Conservation (phyloP, 495 filamentous ascomycete species). For the Tuber umbilicatum region DNA sequence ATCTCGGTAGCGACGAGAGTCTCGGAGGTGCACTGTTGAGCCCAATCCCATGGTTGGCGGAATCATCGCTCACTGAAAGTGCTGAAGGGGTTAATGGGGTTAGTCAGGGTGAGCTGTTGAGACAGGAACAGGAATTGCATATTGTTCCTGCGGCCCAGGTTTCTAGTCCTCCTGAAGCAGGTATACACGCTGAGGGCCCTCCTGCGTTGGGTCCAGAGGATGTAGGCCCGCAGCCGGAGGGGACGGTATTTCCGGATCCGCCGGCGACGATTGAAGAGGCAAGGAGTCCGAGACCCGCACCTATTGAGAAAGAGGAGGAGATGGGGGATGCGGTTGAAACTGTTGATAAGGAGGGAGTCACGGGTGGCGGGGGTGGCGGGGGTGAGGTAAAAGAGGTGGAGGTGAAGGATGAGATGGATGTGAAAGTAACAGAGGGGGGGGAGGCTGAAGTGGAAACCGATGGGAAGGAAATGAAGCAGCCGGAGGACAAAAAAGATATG, state of each 20-base stretch:
- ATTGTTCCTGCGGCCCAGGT: conserved; percentile 54
- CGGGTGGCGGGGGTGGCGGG: conserved; percentile 32
- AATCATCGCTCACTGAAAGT: conserved; percentile 37
- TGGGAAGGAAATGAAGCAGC: conserved; percentile 1
- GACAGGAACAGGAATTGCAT: conserved; percentile 71
- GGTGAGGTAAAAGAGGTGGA: conserved; percentile 25
- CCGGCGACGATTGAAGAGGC: conserved; percentile 34
- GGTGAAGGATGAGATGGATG: not conserved
- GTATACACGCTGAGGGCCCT: conserved; percentile 68
- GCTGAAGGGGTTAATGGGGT: conserved; percentile 48
- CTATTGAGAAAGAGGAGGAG: conserved; percentile 45
- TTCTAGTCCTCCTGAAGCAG: conserved; percentile 40
- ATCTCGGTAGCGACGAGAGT: conserved; percentile 73
- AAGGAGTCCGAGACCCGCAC: conserved; percentile 39
- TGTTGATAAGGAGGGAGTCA: conserved; percentile 42
- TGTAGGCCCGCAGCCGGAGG: conserved; percentile 63
- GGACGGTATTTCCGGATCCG: conserved; percentile 37
- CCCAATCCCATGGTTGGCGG: conserved; percentile 78
- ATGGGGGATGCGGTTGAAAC: conserved; percentile 45
- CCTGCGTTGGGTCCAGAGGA: conserved; percentile 78
- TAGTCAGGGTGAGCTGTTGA: conserved; percentile 67
- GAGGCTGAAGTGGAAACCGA: not conserved
- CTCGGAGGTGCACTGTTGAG: conserved; percentile 87
- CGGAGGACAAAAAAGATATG: conserved; percentile 24
- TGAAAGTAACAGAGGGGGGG: not conserved